phyloP scores from a whole-genome alignment of 2,329 filamentous ascomycete species.

The Chalaropsis ovoidea region DNA sequence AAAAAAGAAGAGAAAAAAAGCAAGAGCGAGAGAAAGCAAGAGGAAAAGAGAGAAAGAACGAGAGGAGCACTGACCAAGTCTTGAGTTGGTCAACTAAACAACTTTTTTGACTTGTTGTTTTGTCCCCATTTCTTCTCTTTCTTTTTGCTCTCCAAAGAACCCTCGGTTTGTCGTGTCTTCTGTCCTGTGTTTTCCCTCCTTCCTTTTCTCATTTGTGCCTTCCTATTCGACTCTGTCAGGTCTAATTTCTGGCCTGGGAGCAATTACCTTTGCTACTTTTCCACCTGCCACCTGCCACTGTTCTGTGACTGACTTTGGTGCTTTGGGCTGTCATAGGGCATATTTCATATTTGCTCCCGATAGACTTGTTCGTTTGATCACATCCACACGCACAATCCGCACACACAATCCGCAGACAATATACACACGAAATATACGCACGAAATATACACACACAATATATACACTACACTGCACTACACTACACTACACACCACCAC shows the following conservation, averaged over 20 bases:
- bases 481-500: not conserved
- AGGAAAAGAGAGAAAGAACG: not conserved
- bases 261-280: not conserved
- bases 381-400: too few species aligned
- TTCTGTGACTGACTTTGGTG: not conserved
- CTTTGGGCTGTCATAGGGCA: too few species aligned
- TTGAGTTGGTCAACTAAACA: constrained; percentile 2
- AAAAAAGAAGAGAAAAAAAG: not conserved
- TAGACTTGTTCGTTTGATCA: too few species aligned
- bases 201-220: not conserved
- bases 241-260: not conserved
- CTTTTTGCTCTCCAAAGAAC: constrained; percentile 9
- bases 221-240: too few species aligned
- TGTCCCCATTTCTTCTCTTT: constrained; percentile 11
- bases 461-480: not conserved
- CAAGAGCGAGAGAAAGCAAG: not conserved
- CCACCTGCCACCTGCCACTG: not conserved
- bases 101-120: not conserved
- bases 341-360: too few species aligned
- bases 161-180: too few species aligned
- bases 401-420: too few species aligned
- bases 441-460: too few species aligned
- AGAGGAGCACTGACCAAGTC: constrained; percentile 3
- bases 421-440: too few species aligned
- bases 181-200: not conserved